Evolutionary conservation across 2,329 filamentous ascomycete genomes (phyloP), one percentile per base, ranked within the genome.

Genomic region (Diaporthe sp.): DNA sequence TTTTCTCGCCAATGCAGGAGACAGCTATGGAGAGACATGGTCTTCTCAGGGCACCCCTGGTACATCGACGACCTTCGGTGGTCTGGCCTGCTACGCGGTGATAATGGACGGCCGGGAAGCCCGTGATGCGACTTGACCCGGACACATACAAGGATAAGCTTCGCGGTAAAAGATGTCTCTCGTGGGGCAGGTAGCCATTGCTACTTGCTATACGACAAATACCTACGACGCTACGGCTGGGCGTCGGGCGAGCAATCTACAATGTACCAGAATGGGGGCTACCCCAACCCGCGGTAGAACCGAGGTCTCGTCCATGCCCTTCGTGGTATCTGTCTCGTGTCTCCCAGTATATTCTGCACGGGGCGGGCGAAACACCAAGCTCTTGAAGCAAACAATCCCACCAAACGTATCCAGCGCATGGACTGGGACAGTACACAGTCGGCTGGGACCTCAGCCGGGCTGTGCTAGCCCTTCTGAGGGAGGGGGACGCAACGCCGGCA

Each of bases 1-100:
- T 45, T 67, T 64, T 52, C 70, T 64, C 57, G 70, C 70, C 70
- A 54, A 72, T 72, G 70, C 70, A 72, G 70, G 60, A 42, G 25
- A 42, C 71, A 72, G 45, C 60, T 45, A 45, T 25, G 47, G 71
- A 72, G 50, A 66, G 64, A 67, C 60, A 19, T 40, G 35, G n/a
- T 68, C 38, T 30, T n/a, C 70, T 61, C n/a, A 50, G 55, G 54
- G 25, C 40, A 54, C 28, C 71, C 71, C 71, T 67, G 71, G 47
- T 35, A 19, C 12, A 35, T 47, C 47, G 64, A n/a, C 30, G n/a
- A 13, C 60, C 25, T 33, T 33, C 50, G 15, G 30, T 22, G 13
- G 50, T 30, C 30, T 67, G n/a, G 28, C n/a, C 17, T 30, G 25
- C 28, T 47, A 66, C 33, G 22, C 33, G 25, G 35, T 38, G 33